Base-by-base conservation (phyloP, 495 filamentous ascomycete genomes). In the Pyronema omphalodes region DNA sequence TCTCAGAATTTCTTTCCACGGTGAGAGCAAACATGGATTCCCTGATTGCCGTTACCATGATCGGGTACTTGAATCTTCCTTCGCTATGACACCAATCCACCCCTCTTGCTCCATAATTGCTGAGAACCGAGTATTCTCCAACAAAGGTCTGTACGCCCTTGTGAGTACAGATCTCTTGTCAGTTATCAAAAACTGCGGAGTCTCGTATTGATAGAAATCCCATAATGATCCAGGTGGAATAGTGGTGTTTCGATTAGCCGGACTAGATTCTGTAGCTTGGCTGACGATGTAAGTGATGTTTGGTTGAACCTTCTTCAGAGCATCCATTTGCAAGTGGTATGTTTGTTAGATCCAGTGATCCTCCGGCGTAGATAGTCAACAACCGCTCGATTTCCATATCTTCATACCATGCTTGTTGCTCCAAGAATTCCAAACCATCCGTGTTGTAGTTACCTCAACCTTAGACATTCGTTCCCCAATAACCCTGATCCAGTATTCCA, bases 1-100 rank as follows among this genome's bases (percentile, higher is more conserved):
- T 58, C 49, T 82, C 74, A 4, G 73, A 71, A 62, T 85, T 84
- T 17, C 79, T 70, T 67, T 86, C 82, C 40, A 77, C 71, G 23
- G 78, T 80, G 37, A 86, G 72, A 57, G 82, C 72, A 56, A 76
- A 82, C 19, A 84, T 74, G 1, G 79, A 80, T 59, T 87, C 81
- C 18, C 69, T 72, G 41, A 83, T 76, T 39, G 73, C 71, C 39
- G 74, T 76, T 52, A 72, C 73, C 76, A 76, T 82, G 55, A 48
- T 61, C 19, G 46, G n/a, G 65, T 69, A 67, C 3, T 62, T 63
- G 33, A 69, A 69, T 36, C 55, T 60, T 14, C 57, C 55, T 44
- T 54, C 44, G 37, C 56, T 53, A 39, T 51, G 55, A 56, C 23
- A 52, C 73, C 72, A 79, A 44, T 67, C 69, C 18, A 66, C 67